Base-by-base conservation (phyloP, 768 basidiomycete genomes). In the Nidula microcarpa region DNA sequence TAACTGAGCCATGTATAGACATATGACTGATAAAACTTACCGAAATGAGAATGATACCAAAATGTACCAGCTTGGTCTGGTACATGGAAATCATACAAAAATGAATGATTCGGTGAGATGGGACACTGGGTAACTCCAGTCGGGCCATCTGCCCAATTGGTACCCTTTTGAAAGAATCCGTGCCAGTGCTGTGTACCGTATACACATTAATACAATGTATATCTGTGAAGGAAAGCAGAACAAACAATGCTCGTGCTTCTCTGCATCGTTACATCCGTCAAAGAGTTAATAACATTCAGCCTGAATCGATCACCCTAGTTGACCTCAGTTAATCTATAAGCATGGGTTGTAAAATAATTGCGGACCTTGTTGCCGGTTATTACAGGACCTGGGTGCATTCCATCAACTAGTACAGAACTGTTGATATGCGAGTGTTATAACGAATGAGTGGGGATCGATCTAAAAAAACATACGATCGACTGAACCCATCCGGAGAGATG, bases 51-150 rank as follows among this genome's bases (percentile, higher is more conserved):
- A 23, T 74, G 70, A 34, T 74, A 72, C 63, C 77, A 80, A 52
- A 66, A 79, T 0, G 75, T 79, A 5, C 77, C 79, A 5, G 74
- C 65, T 57, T 77, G 74, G 34, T 68, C 62, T 33, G 59, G 56
- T 37, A 61, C 61, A 14, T 57, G 63, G 62, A 79, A 76, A 23
- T 65, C 60, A 54, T 77, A 75, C 36, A 65, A 54, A 61, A 78
- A 78, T 6, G 65, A 67, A n/a, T 71, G 56, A 13, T 67, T 64
- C 1, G 69, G 64, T 34, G 60, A 61, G 33, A 77, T 76, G 11
- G 77, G 78, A 56, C 77, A 80, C 55, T 78, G 77, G n/a, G 67
- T 73, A 2, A 77, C 58, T 35, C 67, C 75, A 39, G 44, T 54
- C 5, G 56, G 47, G 39, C 65, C 66, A 53, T 71, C 68, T 10